These are phyloP conservation scores for Aspergillus hiratsukae DNA, from an alignment of 2,329 filamentous ascomycete species.

Conservation along the genomic window DNA sequence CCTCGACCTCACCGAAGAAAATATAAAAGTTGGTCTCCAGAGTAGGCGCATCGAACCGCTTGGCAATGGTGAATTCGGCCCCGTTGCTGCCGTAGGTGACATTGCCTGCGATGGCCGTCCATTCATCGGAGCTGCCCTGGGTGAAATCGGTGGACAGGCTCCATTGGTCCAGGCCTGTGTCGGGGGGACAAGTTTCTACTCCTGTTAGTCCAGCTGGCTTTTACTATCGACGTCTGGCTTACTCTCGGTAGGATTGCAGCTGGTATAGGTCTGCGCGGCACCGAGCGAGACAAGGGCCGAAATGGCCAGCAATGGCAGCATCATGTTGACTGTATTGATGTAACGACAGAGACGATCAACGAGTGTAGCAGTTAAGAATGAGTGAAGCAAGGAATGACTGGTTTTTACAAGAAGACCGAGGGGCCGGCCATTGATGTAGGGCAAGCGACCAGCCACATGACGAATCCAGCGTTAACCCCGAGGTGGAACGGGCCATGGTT, in stretches of 20 bases:
- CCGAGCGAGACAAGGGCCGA: neutral
- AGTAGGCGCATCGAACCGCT: slow-evolving; percentile 78
- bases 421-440: too few relatives aligned
- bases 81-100: slow-evolving; percentile 66
- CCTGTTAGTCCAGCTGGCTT: neutral
- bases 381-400: too few relatives aligned
- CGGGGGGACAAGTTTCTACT: slow-evolving; percentile 54
- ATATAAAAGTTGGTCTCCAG: slow-evolving; percentile 90
- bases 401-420: too few relatives aligned
- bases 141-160: slow-evolving; percentile 36
- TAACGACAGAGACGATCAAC: too few relatives aligned
- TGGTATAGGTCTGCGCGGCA: slow-evolving; percentile 67
- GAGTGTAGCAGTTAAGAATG: too few relatives aligned
- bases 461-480: too few relatives aligned
- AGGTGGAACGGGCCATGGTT: too few relatives aligned
- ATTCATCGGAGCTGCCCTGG: slow-evolving; percentile 51
- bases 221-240: neutral
- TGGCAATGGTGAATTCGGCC: slow-evolving; percentile 71
- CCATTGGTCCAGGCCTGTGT: slow-evolving; percentile 60
- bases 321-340: too few relatives aligned
- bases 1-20: slow-evolving; percentile 90
- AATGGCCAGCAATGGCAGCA: too few relatives aligned
- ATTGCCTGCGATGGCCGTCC: slow-evolving; percentile 63
- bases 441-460: too few relatives aligned
- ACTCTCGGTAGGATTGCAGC: slow-evolving; percentile 63